Conservation (phyloP, 106 monocot species). For the Hemerocallis citrina region DNA sequence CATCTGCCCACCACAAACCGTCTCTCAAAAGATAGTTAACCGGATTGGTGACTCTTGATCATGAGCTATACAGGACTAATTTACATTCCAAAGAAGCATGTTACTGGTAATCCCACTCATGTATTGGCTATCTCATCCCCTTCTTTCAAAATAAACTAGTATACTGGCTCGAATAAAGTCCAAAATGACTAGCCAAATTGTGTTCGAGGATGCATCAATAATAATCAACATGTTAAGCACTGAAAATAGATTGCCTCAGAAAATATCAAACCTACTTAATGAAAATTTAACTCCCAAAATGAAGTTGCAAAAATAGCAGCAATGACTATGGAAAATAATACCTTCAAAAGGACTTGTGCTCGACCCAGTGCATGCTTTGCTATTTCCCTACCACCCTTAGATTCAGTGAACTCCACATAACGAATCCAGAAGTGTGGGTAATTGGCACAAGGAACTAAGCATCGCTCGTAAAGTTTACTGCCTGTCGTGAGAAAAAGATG, state of each 20-base stretch:
- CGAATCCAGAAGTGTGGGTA: constrained; percentile 97
- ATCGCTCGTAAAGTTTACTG: constrained; percentile 97
- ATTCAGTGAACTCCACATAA: constrained; percentile 78
- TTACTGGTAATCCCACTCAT: no score
- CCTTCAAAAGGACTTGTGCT: constrained; percentile 70
- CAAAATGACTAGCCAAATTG: no score
- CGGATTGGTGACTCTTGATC: no score
- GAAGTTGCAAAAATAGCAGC: not conserved
- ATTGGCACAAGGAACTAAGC: constrained; percentile 98
- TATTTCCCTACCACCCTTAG: constrained; percentile 77
- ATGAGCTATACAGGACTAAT: no score
- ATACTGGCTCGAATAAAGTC: no score
- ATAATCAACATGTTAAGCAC: not conserved
- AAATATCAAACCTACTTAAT: not conserved
- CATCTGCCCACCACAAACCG: no score
- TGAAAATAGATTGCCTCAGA: not conserved
- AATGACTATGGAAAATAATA: constrained; percentile 13
- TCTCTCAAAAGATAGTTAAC: no score
- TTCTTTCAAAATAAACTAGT: no score
- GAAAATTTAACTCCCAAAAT: not conserved
- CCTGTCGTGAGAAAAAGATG: constrained; percentile 44
- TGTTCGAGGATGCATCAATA: no score
- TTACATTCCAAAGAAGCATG: no score
- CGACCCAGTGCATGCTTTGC: constrained; percentile 55
- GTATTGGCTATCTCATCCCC: no score